Conservation (phyloP, 2,329 filamentous ascomycete genomes). For the Aspergillus aculeatinus region DNA sequence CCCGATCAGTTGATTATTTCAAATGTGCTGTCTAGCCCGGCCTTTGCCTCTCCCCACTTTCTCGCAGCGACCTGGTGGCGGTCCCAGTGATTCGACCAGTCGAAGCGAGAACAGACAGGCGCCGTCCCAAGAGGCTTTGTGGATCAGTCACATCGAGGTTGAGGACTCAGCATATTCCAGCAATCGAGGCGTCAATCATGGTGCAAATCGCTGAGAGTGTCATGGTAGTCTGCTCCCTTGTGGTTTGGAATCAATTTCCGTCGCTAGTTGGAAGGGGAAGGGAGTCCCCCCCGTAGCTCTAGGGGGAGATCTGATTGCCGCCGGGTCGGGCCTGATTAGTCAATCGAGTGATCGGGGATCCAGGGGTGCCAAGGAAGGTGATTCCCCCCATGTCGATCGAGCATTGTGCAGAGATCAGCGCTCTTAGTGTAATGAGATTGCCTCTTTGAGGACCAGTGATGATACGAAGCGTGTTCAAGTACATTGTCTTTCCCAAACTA, state of each 20-base stretch:
- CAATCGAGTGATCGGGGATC: background rate
- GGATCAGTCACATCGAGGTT: background rate
- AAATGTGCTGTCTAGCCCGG: background rate
- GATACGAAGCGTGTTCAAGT: background rate
- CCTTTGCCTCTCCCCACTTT: background rate
- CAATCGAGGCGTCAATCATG: background rate
- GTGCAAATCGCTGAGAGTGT: background rate
- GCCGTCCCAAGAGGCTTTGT: background rate
- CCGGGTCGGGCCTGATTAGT: background rate
- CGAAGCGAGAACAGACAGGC: background rate
- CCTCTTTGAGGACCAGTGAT: background rate
- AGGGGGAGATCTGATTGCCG: background rate
- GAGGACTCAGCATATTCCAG: background rate
- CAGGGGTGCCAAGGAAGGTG: background rate
- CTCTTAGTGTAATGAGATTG: conserved; percentile 1
- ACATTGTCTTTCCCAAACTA: background rate
- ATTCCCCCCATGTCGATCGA: background rate
- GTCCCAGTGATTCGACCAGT: background rate
- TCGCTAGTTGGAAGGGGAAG: background rate
- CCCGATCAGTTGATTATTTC: background rate
- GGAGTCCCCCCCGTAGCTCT: background rate
- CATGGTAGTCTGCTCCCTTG: background rate
- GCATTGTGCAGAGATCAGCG: conserved; percentile 5
- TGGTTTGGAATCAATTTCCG: background rate
- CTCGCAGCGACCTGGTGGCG: conserved; percentile 1